Conservation (phyloP, 495 filamentous ascomycete species). For the Penicillium manginii region DNA sequence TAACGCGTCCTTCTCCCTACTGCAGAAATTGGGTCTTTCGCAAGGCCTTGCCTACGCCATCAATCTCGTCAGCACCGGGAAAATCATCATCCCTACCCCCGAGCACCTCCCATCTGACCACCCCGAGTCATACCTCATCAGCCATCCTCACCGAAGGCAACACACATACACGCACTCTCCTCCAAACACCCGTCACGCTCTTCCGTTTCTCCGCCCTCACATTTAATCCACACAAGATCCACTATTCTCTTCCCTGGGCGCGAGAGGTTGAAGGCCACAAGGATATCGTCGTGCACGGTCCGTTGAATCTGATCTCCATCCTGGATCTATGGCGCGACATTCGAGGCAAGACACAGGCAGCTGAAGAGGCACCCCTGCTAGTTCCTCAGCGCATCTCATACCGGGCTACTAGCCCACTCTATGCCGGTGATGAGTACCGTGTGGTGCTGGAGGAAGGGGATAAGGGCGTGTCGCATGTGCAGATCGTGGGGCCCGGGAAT, state of each 20-base stretch:
- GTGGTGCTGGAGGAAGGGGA: constrained; percentile 45
- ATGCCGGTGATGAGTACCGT: constrained; percentile 57
- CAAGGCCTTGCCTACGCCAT: constrained; percentile 41
- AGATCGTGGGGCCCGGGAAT: constrained; percentile 47
- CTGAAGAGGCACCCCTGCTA: constrained; percentile 17
- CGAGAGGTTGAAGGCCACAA: constrained; percentile 61
- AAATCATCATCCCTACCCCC: constrained; percentile 9
- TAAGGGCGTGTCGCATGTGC: constrained; percentile 30
- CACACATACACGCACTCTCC: constrained; percentile 47
- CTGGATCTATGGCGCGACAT: constrained; percentile 66
- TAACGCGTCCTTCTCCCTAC: background rate
- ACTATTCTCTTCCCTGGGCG: constrained; percentile 65
- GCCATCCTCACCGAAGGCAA: constrained; percentile 29
- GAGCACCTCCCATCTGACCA: constrained; percentile 24
- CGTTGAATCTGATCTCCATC: constrained; percentile 65
- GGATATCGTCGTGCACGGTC: constrained; percentile 65
- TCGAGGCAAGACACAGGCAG: constrained; percentile 3
- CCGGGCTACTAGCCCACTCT: constrained; percentile 62
- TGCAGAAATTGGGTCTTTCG: constrained; percentile 64
- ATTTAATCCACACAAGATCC: constrained; percentile 75
- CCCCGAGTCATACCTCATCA: constrained; percentile 15
- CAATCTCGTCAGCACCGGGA: constrained; percentile 20
- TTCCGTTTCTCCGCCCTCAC: constrained; percentile 76
- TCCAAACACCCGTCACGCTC: constrained; percentile 59
- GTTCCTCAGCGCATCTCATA: constrained; percentile 58